Evolutionary conservation across 2,329 filamentous ascomycete species (phyloP), one percentile per base, ranked within the genome.

Genomic region (Fusarium sterilihyphosum): DNA sequence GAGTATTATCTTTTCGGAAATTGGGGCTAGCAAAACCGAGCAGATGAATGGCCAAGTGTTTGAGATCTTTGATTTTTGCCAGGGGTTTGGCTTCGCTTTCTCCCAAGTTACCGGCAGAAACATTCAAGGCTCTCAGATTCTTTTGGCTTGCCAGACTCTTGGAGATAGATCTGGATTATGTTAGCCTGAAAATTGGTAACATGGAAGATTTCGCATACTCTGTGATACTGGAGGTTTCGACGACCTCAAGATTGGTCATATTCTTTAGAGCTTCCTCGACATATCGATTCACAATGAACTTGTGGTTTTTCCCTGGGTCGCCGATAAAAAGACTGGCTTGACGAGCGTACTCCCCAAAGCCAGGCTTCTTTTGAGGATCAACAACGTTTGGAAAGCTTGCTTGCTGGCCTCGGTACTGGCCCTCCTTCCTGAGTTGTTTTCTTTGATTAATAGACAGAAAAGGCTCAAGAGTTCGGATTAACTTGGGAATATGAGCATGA

Each of bases 391-490:
- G 35, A 10, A 66, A 78, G 2, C n/a, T n/a, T 14, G 70, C 64
- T 44, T 74, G 74, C 18, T 75, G 76, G 3, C 70, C 67, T 9
- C 63, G 64, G 24, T 75, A 78, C 16, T 71, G 58, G 18, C 72
- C 72, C 12, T 71, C 65, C 7, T 61, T 70, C 46, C 59, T 75
- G 2, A 78, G 24, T 46, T 72, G 57, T 18, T 73, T 75, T 31
- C 61, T 76, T 35, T 78, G 76, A 1, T 65, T 29, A 2, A 71
- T 69, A 8, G 62, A 57, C 4, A 78, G 65, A 26, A 69, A 49
- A 3, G 68, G 74, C 13, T 77, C 74, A 7, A 78, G 52, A 0
- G 56, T 52, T 11, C 71, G 74, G 12, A 77, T 78, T 11, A 78
- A 20, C 24, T 73, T 73, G 17, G 60, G 44, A 33, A 78, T 74